phyloP scores from a whole-genome alignment of 768 basidiomycete genomes.

The Auricularia auricula-judae region DNA sequence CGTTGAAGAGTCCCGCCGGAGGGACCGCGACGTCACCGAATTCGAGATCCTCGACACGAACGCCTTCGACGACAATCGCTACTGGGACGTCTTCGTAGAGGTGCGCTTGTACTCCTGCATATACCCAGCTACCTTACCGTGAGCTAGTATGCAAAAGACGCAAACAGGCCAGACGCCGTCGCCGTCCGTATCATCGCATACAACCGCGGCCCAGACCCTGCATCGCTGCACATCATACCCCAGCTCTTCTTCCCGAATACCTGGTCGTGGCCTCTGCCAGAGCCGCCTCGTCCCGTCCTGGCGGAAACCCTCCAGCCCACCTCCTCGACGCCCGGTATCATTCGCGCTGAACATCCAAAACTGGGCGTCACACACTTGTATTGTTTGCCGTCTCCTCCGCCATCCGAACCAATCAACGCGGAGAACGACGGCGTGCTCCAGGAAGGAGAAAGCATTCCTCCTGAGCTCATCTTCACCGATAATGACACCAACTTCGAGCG shows the following conservation, averaged over 20 bases:
- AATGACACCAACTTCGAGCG: slow-evolving; percentile 95
- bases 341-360: slow-evolving; percentile 62
- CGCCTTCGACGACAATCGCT: slow-evolving; percentile 81
- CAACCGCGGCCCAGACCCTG: slow-evolving; percentile 92
- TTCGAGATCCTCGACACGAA: slow-evolving; percentile 92
- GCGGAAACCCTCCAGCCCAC: slow-evolving; percentile 45
- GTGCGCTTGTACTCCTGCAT: slow-evolving; percentile 28
- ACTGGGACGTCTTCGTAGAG: slow-evolving; percentile 99
- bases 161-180: slow-evolving; percentile 75
- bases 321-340: slow-evolving; percentile 34
- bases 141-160: slow-evolving; percentile 89
- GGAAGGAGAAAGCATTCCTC: slow-evolving; percentile 59
- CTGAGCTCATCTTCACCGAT: slow-evolving; percentile 87
- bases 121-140: slow-evolving; percentile 5
- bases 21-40: slow-evolving; percentile 78
- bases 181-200: slow-evolving; percentile 93
- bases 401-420: slow-evolving; percentile 59
- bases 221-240: slow-evolving; percentile 87
- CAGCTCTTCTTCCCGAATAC: slow-evolving; percentile 97
- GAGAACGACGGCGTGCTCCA: slow-evolving; percentile 27
- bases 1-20: slow-evolving; percentile 69
- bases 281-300: slow-evolving; percentile 47
- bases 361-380: slow-evolving; percentile 75
- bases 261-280: slow-evolving; percentile 79
- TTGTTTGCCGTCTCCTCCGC: slow-evolving; percentile 85